A percentile compares a stretch with the other conserved stretches of the same genome.
These are phyloP conservation scores for Alternaria dauci DNA, from an alignment of 2,329 filamentous ascomycete species.

Conservation along the genomic window DNA sequence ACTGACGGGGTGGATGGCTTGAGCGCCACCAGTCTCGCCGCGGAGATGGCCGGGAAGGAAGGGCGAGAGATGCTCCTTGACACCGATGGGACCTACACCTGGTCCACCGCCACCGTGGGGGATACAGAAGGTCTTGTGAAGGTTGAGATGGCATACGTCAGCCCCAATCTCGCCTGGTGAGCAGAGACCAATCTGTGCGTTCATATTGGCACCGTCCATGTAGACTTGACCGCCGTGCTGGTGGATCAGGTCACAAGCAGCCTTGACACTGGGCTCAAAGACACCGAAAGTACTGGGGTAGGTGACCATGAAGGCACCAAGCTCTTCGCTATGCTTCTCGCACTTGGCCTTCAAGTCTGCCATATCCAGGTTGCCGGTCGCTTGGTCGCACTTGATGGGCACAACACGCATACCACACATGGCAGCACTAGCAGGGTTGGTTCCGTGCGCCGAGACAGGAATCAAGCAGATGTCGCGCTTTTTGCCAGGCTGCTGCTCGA, in stretches of 20 bases:
- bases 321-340: slow-evolving; percentile 82
- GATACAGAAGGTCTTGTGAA: slow-evolving; percentile 99
- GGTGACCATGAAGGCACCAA: slow-evolving; percentile 95
- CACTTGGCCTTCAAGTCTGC: slow-evolving; percentile 87
- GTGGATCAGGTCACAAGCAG: slow-evolving; percentile 86
- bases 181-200: slow-evolving; percentile 94
- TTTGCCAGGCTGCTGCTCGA: slow-evolving; percentile 70
- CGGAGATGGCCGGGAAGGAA: slow-evolving; percentile 78
- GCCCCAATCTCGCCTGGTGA: slow-evolving; percentile 95
- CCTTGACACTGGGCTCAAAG: slow-evolving; percentile 88
- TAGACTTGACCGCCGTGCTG: slow-evolving; percentile 91
- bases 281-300: slow-evolving; percentile 96
- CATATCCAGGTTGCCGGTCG: slow-evolving; percentile 89
- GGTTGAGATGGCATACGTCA: slow-evolving; percentile 95
- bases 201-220: slow-evolving; percentile 99
- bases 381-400: slow-evolving; percentile 86
- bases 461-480: slow-evolving; percentile 93
- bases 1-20: slow-evolving; percentile 75
- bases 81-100: slow-evolving; percentile 92
- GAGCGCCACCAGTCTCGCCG: slow-evolving; percentile 63
- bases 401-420: slow-evolving; percentile 97
- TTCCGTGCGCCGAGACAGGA: slow-evolving; percentile 93
- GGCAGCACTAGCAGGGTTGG: slow-evolving; percentile 91
- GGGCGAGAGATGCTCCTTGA: slow-evolving; percentile 79
- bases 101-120: slow-evolving; percentile 94